phyloP scores from a whole-genome alignment of 495 filamentous ascomycete genomes.

The Talaromyces trachyspermus region DNA sequence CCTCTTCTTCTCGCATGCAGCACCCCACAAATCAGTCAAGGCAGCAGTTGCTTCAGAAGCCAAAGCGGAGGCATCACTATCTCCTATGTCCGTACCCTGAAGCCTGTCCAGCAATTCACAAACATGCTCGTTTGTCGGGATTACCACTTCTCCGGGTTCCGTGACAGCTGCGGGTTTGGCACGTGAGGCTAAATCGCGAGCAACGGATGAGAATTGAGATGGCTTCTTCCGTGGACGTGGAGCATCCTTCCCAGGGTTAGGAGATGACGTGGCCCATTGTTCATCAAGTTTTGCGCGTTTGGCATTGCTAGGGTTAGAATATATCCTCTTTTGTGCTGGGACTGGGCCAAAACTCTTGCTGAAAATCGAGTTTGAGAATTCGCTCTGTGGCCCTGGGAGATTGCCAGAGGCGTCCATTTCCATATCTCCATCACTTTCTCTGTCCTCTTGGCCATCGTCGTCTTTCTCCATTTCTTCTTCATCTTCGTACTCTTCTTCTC shows the following conservation, averaged over 20 bases:
- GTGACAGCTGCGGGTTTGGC: conserved; percentile 25
- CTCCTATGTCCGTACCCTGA: conserved; percentile 42
- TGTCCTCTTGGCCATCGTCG: conserved; percentile 30
- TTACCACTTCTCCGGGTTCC: conserved; percentile 38
- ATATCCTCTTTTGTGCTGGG: conserved; percentile 30
- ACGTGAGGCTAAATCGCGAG: conserved; percentile 33
- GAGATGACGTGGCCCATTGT: conserved; percentile 31
- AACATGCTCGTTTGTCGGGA: conserved; percentile 37
- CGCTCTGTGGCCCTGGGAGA: conserved; percentile 15
- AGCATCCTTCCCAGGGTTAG: conserved; percentile 27
- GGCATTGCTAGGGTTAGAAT: conserved; percentile 34
- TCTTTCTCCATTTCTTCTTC: conserved; percentile 23
- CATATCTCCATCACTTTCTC: conserved; percentile 18
- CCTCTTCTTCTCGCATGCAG: conserved; percentile 30
- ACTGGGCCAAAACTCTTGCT: conserved; percentile 16
- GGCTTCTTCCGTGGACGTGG: conserved; percentile 37
- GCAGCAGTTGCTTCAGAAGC: conserved; percentile 48
- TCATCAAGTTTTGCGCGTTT: conserved; percentile 42
- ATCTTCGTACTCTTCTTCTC: conserved; percentile 21
- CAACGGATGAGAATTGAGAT: conserved; percentile 42
- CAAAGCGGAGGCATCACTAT: conserved; percentile 45
- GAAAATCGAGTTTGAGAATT: conserved; percentile 29
- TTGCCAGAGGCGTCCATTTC: conserved; percentile 20
- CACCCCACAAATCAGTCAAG: conserved; percentile 53
- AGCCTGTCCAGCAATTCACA: conserved; percentile 49